Base-by-base conservation (phyloP, 2,329 filamentous ascomycete genomes). In the Anisogramma anomala region DNA sequence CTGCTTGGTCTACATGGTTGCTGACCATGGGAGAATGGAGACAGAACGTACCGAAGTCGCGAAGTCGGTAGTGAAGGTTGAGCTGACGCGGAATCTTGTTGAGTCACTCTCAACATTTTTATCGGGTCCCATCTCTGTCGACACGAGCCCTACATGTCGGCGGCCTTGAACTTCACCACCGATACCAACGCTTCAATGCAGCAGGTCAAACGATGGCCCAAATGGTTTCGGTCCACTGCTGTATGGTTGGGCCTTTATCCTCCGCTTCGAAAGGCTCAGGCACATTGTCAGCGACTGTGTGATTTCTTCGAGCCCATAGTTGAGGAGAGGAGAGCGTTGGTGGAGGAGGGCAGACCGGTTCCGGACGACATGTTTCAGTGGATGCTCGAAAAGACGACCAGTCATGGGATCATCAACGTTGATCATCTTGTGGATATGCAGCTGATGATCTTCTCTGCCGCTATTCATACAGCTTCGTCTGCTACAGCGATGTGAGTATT, bases 381-480 rank as follows among this genome's bases (percentile, higher is more conserved):
- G 63, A 44, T 65, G 15, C 50, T 62, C 2, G 46, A 48, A 9
- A 48, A 46, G 39, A 33, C 39, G 1, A 19, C 30, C 4, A 26
- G 28, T 25, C 36, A 42, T 8, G 46, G 40, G 4, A 39, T 46
- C 5, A 33, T 19, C 0, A 36, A 39, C 8, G 55, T 64, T 9
- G 51, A 55, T 0, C 54, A 60, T 10, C 41, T 65, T 9, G 60
- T 62, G 5, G 55, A 54, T 26, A 57, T 62, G 28, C 55, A 66
- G 46, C 53, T 67, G 2, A 49, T 59, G 0, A 48, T 68, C 9
- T 60, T 56, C 15, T 58, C 68, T 27, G 65, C 65, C 0, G 62
- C 67, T 3, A 68, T 71, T 13, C 64, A 68, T 32, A 68, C 66
- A 0, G 60, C 62, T 0, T 54, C 62, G 26, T 55, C 65, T 0